These are phyloP conservation scores for Trametes cinnabarina DNA, from an alignment of 768 basidiomycete genomes.

Conservation along the genomic window DNA sequence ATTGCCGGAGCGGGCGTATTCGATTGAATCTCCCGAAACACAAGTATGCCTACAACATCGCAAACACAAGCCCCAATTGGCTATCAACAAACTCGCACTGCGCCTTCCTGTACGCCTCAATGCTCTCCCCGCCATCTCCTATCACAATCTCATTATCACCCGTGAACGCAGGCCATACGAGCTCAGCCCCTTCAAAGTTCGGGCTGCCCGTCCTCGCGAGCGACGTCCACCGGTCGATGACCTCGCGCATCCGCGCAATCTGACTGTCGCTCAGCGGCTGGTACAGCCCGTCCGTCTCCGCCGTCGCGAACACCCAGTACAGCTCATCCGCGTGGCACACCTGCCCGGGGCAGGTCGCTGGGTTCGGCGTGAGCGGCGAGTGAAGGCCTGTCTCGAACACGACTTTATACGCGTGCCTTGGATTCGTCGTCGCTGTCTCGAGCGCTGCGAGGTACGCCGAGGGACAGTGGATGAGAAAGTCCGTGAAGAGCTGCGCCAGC, in stretches of 20 bases:
- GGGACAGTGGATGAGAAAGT: slow-evolving; percentile 11
- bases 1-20: no score
- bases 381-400: slow-evolving; percentile 7
- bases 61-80: slow-evolving; percentile 6
- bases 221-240: slow-evolving; percentile 14
- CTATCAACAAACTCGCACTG: slow-evolving; percentile 10
- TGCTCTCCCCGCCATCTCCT: not conserved
- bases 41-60: not conserved
- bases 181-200: slow-evolving; percentile 9
- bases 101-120: slow-evolving; percentile 7
- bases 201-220: slow-evolving; percentile 11
- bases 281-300: slow-evolving; percentile 13
- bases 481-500: slow-evolving; percentile 8
- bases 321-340: slow-evolving; percentile 15
- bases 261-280: slow-evolving; percentile 8
- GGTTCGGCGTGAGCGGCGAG: slow-evolving; percentile 14
- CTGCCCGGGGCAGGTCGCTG: slow-evolving; percentile 9
- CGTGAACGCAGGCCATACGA: slow-evolving; percentile 6
- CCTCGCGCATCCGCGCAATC: slow-evolving; percentile 10
- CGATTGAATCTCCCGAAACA: no score
- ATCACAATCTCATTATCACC: slow-evolving; percentile 13
- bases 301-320: slow-evolving; percentile 15
- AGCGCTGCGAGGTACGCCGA: slow-evolving; percentile 9
- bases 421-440: slow-evolving; percentile 15
- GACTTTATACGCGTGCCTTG: slow-evolving; percentile 12